Evolutionary conservation across 176 grass and related monocot genomes (phyloP), one percentile per base, ranked within the genome.

Genomic region (Carex littledalei): DNA sequence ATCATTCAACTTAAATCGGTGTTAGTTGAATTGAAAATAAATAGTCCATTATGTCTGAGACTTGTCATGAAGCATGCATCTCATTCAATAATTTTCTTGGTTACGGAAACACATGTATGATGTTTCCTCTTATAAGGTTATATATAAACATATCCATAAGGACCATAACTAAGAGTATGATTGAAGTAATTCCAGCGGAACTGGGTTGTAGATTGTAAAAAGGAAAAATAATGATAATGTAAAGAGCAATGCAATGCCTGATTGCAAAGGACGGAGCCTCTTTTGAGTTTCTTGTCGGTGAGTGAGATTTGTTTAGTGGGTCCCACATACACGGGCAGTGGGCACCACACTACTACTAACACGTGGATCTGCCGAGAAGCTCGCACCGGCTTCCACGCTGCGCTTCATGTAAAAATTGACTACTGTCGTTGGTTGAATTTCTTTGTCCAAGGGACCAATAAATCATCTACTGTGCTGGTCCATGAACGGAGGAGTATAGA

Each of bases 311-410:
- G 68, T 47, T 15, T 6, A 10, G 8, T 41, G 67, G 67, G 14
- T 0, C 67, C 67, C 67, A 70, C 32, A 39, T 69, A 16, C 24
- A 69, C 17, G 73, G 73, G 49, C 12, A 49, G 66, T 39, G 37
- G 37, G 37, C 37, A 39, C 73, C 73, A 77, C 73, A 78, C 35
- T 52, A 22, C 47, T 62, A 29, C 37, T 52, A 49, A 63, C 50
- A 78, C 47, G 49, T 78, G 73, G 73, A 78, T 78, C 49, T 78
- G 6, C 53, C 14, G 74, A 76, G 72, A 57, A 78, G 52, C 52
- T 78, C 29, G 15, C 74, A 52, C 74, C 74, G 74, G 74, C 74
- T 78, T 78, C 52, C 52, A 78, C 52, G 74, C 50, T 24, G 52
- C 5, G 24, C 74, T 78, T 57, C 26, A 5, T 39, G 37, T 39